Evolutionary conservation across 495 filamentous ascomycete genomes (phyloP).

Genomic region (Tuber magnatum): DNA sequence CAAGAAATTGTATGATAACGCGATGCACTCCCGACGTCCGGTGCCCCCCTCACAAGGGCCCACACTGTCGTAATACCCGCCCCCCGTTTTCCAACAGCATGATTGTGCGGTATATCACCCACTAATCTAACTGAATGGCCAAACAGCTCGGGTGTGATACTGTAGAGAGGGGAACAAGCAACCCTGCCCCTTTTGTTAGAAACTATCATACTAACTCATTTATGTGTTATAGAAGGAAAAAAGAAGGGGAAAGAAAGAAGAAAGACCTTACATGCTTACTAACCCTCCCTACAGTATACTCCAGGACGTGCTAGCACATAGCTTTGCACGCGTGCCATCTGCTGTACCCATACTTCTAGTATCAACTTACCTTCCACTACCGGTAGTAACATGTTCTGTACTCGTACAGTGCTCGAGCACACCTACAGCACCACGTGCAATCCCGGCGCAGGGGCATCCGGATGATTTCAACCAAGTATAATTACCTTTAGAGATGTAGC

Average conservation of each 20-base stretch:
- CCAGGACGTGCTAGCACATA: too few relatives aligned
- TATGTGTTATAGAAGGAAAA: too few relatives aligned
- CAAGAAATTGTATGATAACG: background rate
- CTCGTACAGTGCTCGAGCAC: background rate
- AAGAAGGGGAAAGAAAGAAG: background rate
- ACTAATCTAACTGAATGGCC: background rate
- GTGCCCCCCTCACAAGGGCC: background rate
- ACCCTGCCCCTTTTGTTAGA: background rate
- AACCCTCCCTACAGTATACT: background rate
- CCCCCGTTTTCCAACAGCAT: background rate
- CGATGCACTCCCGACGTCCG: background rate
- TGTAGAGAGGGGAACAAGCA: background rate
- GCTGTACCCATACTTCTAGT: too few relatives aligned
- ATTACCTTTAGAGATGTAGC: background rate
- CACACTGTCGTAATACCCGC: background rate
- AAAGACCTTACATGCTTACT: background rate
- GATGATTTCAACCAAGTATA: background rate
- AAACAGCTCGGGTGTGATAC: too few relatives aligned
- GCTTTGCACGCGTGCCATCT: too few relatives aligned
- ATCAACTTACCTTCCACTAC: background rate
- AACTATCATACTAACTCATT: background rate
- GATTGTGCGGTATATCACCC: background rate
- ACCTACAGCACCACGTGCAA: background rate
- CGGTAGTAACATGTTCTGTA: too few relatives aligned
- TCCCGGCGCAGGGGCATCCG: background rate